Conservation (phyloP, 495 filamentous ascomycete genomes). For the Pseudomonodictys pantanalensis region DNA sequence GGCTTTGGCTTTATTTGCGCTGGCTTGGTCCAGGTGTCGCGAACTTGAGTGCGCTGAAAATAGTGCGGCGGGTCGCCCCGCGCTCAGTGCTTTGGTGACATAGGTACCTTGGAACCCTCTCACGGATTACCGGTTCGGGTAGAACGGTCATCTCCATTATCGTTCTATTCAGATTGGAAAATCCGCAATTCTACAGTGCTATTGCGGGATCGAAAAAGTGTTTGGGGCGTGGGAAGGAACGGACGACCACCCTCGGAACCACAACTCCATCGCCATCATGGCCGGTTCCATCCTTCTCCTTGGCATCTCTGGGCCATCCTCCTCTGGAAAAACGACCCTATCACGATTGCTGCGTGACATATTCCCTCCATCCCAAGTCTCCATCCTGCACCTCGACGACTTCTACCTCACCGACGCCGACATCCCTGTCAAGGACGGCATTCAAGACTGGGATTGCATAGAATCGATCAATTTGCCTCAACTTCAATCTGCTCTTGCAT, state of each 20-base stretch:
- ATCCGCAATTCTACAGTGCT: too few species aligned
- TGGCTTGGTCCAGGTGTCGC: background rate
- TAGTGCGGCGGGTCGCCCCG: background rate
- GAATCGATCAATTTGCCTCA: conserved; percentile 65
- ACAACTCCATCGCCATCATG: conserved; percentile 52
- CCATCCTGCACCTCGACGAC: conserved; percentile 89
- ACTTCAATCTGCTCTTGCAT: conserved; percentile 57
- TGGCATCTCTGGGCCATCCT: conserved; percentile 55
- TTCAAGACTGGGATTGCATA: conserved; percentile 86
- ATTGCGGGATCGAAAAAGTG: too few species aligned
- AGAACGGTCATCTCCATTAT: too few species aligned
- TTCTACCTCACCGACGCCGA: conserved; percentile 79
- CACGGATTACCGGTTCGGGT: background rate
- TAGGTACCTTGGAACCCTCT: background rate
- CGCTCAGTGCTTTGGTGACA: background rate
- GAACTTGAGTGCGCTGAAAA: background rate
- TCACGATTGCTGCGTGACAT: conserved; percentile 44
- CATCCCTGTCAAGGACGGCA: conserved; percentile 55
- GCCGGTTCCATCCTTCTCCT: conserved; percentile 57
- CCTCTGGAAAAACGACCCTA: conserved; percentile 46
- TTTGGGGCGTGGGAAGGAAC: too few species aligned
- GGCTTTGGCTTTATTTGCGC: too few species aligned
- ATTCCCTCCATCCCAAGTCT: conserved; percentile 47
- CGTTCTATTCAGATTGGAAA: too few species aligned
- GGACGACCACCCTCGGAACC: too few species aligned